Percentiles rank a stretch among this genome's conserved stretches.
These are phyloP conservation scores for Luffa acutangula DNA, from an alignment of 306 rosid species.

Conservation along the genomic window DNA sequence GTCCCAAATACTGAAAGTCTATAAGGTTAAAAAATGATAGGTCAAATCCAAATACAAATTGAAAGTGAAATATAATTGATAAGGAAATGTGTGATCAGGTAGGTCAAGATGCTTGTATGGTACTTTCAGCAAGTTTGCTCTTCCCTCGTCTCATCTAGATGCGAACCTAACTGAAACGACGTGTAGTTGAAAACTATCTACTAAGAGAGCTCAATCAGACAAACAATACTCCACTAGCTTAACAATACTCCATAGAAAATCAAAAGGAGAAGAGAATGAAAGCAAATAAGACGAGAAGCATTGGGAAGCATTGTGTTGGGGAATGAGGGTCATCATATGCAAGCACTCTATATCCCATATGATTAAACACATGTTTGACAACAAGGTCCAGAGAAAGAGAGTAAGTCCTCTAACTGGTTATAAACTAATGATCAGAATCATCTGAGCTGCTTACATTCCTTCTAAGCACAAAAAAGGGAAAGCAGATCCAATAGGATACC, in stretches of 20 bases:
- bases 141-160: background rate
- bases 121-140: background rate
- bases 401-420: background rate
- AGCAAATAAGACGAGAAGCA: background rate
- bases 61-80: background rate
- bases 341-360: background rate
- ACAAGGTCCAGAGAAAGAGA: background rate
- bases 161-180: background rate
- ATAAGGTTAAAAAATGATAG: background rate
- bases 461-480: background rate
- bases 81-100: background rate
- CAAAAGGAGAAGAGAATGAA: background rate
- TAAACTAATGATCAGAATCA: background rate
- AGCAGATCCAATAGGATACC: background rate
- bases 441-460: background rate
- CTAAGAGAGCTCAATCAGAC: background rate
- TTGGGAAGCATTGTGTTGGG: background rate
- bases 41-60: background rate
- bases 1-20: background rate
- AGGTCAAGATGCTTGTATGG: background rate
- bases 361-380: background rate
- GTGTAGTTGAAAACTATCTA: background rate
- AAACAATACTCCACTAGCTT: background rate
- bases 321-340: background rate
- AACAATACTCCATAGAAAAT: background rate